Evolutionary conservation across 495 filamentous ascomycete genomes (phyloP).

Genomic region (Darksidea phi): DNA sequence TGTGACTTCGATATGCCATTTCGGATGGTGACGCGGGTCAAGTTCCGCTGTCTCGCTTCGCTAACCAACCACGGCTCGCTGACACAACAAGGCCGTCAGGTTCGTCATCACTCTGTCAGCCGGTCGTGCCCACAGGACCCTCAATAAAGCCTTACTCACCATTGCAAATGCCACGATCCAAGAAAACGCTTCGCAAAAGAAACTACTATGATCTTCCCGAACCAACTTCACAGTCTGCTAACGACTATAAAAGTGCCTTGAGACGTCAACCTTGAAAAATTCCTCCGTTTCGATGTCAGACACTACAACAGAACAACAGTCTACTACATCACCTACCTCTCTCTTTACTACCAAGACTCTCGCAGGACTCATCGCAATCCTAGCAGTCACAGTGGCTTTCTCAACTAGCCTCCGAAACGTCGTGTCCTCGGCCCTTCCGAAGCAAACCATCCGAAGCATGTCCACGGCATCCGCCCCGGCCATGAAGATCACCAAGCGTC

Average conservation of each 20-base stretch:
- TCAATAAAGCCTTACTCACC: slow-evolving; percentile 20
- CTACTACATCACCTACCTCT: not conserved
- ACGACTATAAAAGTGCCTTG: slow-evolving; percentile 10
- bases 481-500: slow-evolving; percentile 43
- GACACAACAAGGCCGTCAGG: not conserved
- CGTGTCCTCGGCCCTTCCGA: slow-evolving; percentile 24
- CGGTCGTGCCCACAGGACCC: not conserved
- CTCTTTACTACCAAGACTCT: slow-evolving; percentile 16
- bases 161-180: slow-evolving; percentile 20
- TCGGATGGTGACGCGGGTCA: not conserved
- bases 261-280: not conserved
- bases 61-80: slow-evolving; percentile 11
- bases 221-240: not conserved
- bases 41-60: not conserved
- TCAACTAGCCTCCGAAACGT: slow-evolving; percentile 33
- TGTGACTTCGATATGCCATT: too few relatives aligned
- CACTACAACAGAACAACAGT: slow-evolving; percentile 16
- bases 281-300: slow-evolving; percentile 27
- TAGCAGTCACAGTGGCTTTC: slow-evolving; percentile 44
- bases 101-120: slow-evolving; percentile 13
- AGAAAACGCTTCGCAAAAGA: slow-evolving; percentile 5
- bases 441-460: slow-evolving; percentile 34
- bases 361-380: slow-evolving; percentile 17
- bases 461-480: slow-evolving; percentile 26
- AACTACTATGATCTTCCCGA: slow-evolving; percentile 12